Conservation (phyloP, 495 filamentous ascomycete genomes). For the Tuber indicum region DNA sequence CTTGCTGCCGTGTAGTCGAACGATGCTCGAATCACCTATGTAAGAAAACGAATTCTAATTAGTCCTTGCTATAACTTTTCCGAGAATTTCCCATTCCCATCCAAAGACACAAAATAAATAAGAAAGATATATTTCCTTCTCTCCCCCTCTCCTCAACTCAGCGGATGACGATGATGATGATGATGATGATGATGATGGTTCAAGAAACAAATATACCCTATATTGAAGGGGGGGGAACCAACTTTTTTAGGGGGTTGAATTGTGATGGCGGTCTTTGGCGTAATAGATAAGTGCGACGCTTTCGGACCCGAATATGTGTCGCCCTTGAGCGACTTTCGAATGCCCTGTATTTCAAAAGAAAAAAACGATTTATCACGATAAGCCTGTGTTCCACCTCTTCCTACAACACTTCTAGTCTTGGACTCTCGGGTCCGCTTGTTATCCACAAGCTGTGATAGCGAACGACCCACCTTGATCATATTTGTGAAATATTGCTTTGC, state of each 20-base stretch:
- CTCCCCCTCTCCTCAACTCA: not conserved
- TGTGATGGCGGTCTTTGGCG: slow-evolving; percentile 86
- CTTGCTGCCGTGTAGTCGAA: slow-evolving; percentile 81
- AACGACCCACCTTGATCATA: slow-evolving; percentile 43
- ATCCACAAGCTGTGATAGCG: slow-evolving; percentile 39
- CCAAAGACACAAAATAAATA: slow-evolving; percentile 24
- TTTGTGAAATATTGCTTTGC: slow-evolving; percentile 13
- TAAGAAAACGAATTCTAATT: slow-evolving; percentile 11
- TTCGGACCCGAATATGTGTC: slow-evolving; percentile 51
- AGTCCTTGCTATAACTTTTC: slow-evolving; percentile 3
- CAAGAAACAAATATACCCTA: not conserved
- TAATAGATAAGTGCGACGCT: slow-evolving; percentile 76
- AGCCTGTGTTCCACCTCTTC: slow-evolving; percentile 37
- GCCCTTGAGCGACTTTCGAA: slow-evolving; percentile 79
- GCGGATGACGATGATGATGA: slow-evolving; percentile 3
- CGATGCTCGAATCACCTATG: slow-evolving; percentile 89
- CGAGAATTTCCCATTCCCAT: not conserved
- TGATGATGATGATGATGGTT: not conserved
- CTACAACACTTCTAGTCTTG: slow-evolving; percentile 23
- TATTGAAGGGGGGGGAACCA: slow-evolving; percentile 33
- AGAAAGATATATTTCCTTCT: slow-evolving; percentile 1
- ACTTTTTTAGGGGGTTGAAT: slow-evolving; percentile 98
- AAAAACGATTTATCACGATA: slow-evolving; percentile 38
- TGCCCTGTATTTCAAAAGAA: slow-evolving; percentile 52
- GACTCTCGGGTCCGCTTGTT: slow-evolving; percentile 31